Conservation (phyloP, 83 land plant species). For the Thuja plicata region DNA sequence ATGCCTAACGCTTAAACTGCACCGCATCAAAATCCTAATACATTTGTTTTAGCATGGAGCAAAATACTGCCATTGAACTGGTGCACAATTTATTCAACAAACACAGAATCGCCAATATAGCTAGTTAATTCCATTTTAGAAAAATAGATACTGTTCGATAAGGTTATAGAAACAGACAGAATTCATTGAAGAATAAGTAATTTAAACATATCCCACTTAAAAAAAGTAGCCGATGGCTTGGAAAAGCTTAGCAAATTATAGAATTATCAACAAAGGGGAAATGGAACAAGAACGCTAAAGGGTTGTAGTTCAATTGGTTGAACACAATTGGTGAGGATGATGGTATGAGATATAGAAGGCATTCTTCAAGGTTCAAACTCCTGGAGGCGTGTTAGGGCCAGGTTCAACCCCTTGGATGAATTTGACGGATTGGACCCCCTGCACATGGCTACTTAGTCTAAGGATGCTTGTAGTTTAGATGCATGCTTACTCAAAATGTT, state of each 20-base stretch:
- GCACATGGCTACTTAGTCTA: too few species aligned
- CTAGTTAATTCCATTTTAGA: neutral
- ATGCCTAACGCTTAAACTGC: neutral
- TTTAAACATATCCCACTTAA: neutral
- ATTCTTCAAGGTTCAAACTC: too few species aligned
- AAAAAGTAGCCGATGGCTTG: neutral
- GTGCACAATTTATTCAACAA: neutral
- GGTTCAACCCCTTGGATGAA: too few species aligned
- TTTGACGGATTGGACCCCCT: too few species aligned
- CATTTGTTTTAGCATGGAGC: neutral
- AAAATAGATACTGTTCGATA: neutral
- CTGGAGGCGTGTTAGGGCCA: too few species aligned
- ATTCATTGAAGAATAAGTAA: neutral
- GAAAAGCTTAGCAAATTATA: neutral
- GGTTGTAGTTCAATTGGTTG: too few species aligned
- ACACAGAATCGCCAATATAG: neutral
- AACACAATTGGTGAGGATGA: too few species aligned
- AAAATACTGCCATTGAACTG: neutral
- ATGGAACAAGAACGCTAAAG: neutral
- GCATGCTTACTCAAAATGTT: too few species aligned
- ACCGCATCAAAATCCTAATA: neutral
- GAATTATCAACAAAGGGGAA: neutral
- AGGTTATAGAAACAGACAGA: neutral
- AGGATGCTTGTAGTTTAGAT: too few species aligned
- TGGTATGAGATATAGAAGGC: too few species aligned